These are phyloP conservation scores for Kwoniella bestiolae DNA, from an alignment of 768 basidiomycete genomes.

Conservation along the genomic window DNA sequence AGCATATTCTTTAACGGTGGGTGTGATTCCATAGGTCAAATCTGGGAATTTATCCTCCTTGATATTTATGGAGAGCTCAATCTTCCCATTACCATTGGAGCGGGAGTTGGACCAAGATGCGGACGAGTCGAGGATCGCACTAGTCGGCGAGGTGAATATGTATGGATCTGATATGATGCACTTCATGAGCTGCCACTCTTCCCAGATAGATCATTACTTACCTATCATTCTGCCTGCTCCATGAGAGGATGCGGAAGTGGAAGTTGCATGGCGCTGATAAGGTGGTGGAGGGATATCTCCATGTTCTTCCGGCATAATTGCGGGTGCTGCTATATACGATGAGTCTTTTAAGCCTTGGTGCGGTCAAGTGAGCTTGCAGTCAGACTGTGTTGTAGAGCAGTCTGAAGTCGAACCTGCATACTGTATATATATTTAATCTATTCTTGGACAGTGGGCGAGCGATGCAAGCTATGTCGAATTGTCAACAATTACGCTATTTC, in stretches of 20 bases:
- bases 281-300: slow-evolving; percentile 4
- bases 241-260: neutral
- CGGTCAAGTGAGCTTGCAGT: no score
- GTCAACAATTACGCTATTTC: no score
- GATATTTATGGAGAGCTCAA: neutral
- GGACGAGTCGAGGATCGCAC: neutral
- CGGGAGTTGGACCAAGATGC: neutral
- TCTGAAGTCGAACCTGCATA: no score
- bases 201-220: neutral
- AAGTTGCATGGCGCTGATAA: neutral
- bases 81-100: neutral
- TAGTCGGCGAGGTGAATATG: neutral
- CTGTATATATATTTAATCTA: no score
- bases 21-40: neutral
- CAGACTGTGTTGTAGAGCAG: no score
- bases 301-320: neutral
- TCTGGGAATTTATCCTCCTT: neutral
- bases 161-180: neutral
- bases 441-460: no score
- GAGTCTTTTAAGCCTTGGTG: no score
- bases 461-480: no score
- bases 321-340: no score
- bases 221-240: neutral
- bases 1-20: slow-evolving; percentile 4
- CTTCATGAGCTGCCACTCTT: no score